Conservation (phyloP, 1,139 yeast genomes). For the Blastobotrys malaysiensis region DNA sequence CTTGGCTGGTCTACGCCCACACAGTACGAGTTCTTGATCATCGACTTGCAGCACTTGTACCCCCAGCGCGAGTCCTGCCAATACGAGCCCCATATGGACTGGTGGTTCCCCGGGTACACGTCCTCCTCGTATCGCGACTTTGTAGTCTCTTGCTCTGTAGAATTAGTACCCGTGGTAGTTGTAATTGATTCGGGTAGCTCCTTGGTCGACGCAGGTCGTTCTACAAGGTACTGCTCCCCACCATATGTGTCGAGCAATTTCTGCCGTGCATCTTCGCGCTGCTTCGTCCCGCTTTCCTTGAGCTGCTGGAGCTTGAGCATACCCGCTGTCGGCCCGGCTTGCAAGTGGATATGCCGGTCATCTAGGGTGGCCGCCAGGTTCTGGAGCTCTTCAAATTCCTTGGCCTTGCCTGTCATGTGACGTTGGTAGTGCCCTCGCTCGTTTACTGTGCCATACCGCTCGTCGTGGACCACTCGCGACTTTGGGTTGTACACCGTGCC, state of each 20-base stretch:
- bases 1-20: conserved; percentile 21
- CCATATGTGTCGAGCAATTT: conserved; percentile 42
- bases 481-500: conserved; percentile 47
- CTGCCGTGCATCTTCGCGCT: conserved; percentile 30
- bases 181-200: conserved; percentile 13
- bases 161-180: background rate
- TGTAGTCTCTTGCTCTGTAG: background rate
- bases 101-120: conserved; percentile 37
- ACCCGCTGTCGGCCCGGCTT: conserved; percentile 58
- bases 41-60: conserved; percentile 41
- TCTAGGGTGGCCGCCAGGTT: conserved; percentile 49
- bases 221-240: conserved; percentile 23
- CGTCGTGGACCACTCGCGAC: conserved; percentile 42
- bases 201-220: conserved; percentile 26
- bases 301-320: conserved; percentile 42
- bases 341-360: conserved; percentile 43
- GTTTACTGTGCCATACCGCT: conserved; percentile 40
- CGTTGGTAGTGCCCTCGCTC: conserved; percentile 52
- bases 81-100: conserved; percentile 45
- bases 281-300: conserved; percentile 32
- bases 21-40: conserved; percentile 35
- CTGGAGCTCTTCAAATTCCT: conserved; percentile 43
- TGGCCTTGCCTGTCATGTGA: conserved; percentile 48
- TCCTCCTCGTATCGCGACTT: conserved; percentile 39
- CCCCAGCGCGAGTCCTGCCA: conserved; percentile 49